Conservation (phyloP, 1,284 basidiomycete species). For the Phylloboletellus chloephorus region DNA sequence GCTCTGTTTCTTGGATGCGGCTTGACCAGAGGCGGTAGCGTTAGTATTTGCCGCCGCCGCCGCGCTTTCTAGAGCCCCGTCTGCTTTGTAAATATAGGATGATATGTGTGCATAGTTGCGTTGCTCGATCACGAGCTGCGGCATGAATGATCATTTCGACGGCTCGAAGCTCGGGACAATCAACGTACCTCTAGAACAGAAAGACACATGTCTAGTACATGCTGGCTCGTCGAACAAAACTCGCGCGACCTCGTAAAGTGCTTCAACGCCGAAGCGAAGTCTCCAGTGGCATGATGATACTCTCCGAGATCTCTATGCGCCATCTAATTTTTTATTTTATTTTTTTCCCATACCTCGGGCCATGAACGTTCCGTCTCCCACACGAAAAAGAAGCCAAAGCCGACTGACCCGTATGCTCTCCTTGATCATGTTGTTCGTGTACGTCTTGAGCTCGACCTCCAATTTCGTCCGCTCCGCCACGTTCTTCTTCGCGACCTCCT, state of each 20-base stretch:
- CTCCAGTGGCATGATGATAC: conserved; percentile 66
- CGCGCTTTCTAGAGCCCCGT: conserved; percentile 73
- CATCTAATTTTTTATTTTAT: no score
- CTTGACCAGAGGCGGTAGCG: conserved; percentile 23
- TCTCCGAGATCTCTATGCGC: conserved; percentile 80
- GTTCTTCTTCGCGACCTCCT: conserved; percentile 56
- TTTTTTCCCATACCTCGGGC: no score
- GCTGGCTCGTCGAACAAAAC: conserved; percentile 78
- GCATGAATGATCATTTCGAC: background rate
- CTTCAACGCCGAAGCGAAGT: conserved; percentile 63
- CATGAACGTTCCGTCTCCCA: background rate
- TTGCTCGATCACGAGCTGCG: conserved; percentile 75
- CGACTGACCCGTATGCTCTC: conserved; percentile 77
- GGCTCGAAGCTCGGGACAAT: background rate
- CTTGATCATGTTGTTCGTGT: conserved; percentile 88
- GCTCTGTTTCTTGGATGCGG: conserved; percentile 40
- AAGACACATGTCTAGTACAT: conserved; percentile 83
- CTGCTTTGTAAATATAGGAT: conserved; percentile 88
- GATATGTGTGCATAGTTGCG: conserved; percentile 77
- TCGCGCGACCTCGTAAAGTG: conserved; percentile 83
- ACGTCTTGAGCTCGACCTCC: conserved; percentile 86
- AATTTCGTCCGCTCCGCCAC: conserved; percentile 64
- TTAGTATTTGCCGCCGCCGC: conserved; percentile 24
- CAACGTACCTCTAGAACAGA: conserved; percentile 64
- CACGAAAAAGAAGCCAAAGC: no score